Conservation (phyloP, 2,329 filamentous ascomycete genomes). For the Didymella keratinophila region DNA sequence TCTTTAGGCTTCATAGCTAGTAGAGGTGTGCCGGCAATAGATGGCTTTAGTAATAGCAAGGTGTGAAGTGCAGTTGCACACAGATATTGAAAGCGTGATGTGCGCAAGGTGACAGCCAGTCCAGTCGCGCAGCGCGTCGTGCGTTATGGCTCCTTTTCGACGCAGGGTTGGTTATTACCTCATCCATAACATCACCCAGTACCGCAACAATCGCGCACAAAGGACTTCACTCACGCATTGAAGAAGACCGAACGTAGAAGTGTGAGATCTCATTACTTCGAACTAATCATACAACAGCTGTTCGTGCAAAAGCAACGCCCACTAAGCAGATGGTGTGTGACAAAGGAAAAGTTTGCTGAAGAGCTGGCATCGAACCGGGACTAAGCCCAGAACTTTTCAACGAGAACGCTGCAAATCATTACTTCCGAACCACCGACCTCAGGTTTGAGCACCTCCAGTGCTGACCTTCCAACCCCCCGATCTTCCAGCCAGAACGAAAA, state of each 20-base stretch:
- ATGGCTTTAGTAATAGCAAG: too few relatives aligned
- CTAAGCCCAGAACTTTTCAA: slow-evolving; percentile 21
- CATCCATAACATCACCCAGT: background rate
- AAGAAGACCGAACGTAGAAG: slow-evolving; percentile 1
- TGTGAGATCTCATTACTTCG: slow-evolving; percentile 19
- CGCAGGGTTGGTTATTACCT: too few relatives aligned
- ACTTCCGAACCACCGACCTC: slow-evolving; percentile 16
- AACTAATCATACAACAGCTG: slow-evolving; percentile 29
- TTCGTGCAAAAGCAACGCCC: slow-evolving; percentile 9
- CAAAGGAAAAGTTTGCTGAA: slow-evolving; percentile 26
- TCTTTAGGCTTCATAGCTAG: background rate
- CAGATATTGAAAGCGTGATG: too few relatives aligned
- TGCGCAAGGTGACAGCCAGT: too few relatives aligned
- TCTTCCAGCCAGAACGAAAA: slow-evolving; percentile 32
- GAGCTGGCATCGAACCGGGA: slow-evolving; percentile 18
- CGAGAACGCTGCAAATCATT: slow-evolving; percentile 20
- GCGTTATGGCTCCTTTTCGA: too few relatives aligned
- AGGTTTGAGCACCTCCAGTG: slow-evolving; percentile 9
- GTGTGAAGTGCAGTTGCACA: too few relatives aligned
- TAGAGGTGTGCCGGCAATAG: background rate
- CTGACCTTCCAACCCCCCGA: slow-evolving; percentile 45
- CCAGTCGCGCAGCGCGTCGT: too few relatives aligned
- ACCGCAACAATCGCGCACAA: too few relatives aligned
- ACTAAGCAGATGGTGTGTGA: slow-evolving; percentile 21
- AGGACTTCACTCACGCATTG: background rate